Evolutionary conservation across 2,329 filamentous ascomycete genomes (phyloP).

Genomic region (Hypomyces rosellus): DNA sequence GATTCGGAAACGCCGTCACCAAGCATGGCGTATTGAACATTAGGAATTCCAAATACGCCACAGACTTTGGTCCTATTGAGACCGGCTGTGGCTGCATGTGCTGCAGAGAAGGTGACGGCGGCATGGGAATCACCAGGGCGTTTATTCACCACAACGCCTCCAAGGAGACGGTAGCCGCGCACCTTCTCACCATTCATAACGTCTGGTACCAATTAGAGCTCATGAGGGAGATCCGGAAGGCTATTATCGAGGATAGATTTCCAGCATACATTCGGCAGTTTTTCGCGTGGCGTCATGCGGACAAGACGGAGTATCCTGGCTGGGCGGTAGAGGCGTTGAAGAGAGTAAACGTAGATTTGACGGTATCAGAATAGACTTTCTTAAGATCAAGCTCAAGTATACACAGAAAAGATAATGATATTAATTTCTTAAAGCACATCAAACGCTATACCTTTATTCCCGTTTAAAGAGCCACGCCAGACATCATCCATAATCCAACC

Average conservation of each 20-base stretch:
- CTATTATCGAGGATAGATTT: conserved; percentile 75
- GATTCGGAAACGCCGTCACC: conserved; percentile 93
- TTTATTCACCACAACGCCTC: conserved; percentile 87
- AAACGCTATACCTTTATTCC: not conserved
- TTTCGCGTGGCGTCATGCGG: conserved; percentile 64
- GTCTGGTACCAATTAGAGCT: conserved; percentile 85
- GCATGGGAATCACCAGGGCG: conserved; percentile 76
- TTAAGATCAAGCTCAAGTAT: not conserved
- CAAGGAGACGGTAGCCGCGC: conserved; percentile 90
- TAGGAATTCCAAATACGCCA: conserved; percentile 65
- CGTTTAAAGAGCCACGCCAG: not conserved
- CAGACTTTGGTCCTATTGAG: conserved; percentile 80
- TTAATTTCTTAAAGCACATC: not conserved
- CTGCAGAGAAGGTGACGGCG: conserved; percentile 63
- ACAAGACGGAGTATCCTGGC: conserved; percentile 60
- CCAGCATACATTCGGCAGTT: conserved; percentile 73
- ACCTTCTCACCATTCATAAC: conserved; percentile 85
- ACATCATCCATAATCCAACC: not conserved
- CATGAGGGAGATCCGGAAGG: conserved; percentile 68
- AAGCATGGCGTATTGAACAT: conserved; percentile 76
- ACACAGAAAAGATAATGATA: not conserved
- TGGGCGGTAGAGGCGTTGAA: conserved; percentile 81
- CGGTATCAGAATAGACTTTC: conserved; percentile 11
- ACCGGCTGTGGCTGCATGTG: conserved; percentile 73
- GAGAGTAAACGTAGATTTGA: conserved; percentile 68